phyloP scores from a whole-genome alignment of 2,329 filamentous ascomycete species.

The Paracoccidioides lutzii region DNA sequence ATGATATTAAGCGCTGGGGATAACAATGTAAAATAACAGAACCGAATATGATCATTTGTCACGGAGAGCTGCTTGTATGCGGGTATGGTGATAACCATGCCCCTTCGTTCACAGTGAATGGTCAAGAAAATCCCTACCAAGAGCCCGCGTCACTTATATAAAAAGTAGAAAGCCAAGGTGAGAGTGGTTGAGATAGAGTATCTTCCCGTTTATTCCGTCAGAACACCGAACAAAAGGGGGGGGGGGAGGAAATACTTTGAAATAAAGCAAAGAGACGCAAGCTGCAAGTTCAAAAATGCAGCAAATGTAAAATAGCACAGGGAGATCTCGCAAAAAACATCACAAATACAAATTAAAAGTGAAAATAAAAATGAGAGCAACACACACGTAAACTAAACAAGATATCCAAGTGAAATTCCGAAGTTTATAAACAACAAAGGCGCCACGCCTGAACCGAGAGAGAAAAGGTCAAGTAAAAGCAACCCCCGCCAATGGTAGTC shows the following conservation, averaged over 20 bases:
- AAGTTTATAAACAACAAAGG: conserved; percentile 1
- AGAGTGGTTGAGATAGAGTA: background rate
- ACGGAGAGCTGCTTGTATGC: no score
- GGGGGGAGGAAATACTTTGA: background rate
- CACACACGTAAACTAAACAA: background rate
- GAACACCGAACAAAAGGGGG: background rate
- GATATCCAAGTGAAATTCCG: background rate
- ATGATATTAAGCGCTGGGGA: no score
- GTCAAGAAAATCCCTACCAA: no score
- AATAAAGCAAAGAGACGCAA: background rate
- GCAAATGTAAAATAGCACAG: background rate
- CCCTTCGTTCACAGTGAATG: no score
- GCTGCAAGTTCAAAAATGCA: background rate
- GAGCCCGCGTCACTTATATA: no score
- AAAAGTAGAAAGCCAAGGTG: no score
- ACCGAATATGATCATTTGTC: no score
- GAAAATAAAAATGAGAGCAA: background rate
- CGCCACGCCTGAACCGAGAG: background rate
- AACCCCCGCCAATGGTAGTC: background rate
- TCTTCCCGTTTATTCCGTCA: background rate
- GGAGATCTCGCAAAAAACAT: background rate
- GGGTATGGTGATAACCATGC: no score
- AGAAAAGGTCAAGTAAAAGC: conserved; percentile 7
- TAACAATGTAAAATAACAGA: no score
- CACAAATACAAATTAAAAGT: background rate